phyloP scores from a whole-genome alignment of 129 eudicot species.

The Centella asiatica region DNA sequence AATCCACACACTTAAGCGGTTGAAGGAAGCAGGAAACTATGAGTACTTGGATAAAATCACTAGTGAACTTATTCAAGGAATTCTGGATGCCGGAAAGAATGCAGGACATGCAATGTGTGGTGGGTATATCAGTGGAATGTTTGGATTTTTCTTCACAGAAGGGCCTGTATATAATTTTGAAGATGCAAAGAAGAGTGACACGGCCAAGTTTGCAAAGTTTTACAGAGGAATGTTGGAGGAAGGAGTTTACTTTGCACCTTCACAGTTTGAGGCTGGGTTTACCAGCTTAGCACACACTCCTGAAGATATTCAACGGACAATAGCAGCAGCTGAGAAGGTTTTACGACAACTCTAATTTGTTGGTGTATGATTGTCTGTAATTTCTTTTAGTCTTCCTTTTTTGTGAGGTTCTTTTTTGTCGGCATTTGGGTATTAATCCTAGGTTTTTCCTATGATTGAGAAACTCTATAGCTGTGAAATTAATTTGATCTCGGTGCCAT shows the following conservation, averaged over 20 bases:
- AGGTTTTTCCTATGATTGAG: slow-evolving; percentile 9
- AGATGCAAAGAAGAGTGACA: slow-evolving; percentile 82
- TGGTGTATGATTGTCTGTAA: slow-evolving; percentile 11
- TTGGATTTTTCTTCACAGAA: slow-evolving; percentile 76
- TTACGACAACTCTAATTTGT: slow-evolving; percentile 39
- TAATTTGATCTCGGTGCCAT: not conserved
- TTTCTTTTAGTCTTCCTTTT: too few species aligned
- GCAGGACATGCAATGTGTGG: slow-evolving; percentile 75
- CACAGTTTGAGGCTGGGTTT: slow-evolving; percentile 94
- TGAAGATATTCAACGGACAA: slow-evolving; percentile 68
- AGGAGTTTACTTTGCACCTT: slow-evolving; percentile 91
- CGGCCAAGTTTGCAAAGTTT: slow-evolving; percentile 69
- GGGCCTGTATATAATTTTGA: slow-evolving; percentile 75
- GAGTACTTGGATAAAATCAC: slow-evolving; percentile 61
- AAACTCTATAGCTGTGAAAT: not conserved
- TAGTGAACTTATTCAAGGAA: slow-evolving; percentile 46
- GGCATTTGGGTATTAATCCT: slow-evolving; percentile 9
- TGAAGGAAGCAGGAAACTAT: slow-evolving; percentile 49
- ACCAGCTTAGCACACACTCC: slow-evolving; percentile 70
- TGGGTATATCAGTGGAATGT: slow-evolving; percentile 74
- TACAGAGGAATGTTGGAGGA: slow-evolving; percentile 84
- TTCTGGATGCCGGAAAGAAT: slow-evolving; percentile 54
- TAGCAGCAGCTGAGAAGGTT: slow-evolving; percentile 83
- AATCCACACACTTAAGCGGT: slow-evolving; percentile 71
- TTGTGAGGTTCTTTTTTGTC: slow-evolving; percentile 14